These are phyloP conservation scores for Ustilago loliicola DNA, from an alignment of 1,284 basidiomycete genomes.

Conservation along the genomic window DNA sequence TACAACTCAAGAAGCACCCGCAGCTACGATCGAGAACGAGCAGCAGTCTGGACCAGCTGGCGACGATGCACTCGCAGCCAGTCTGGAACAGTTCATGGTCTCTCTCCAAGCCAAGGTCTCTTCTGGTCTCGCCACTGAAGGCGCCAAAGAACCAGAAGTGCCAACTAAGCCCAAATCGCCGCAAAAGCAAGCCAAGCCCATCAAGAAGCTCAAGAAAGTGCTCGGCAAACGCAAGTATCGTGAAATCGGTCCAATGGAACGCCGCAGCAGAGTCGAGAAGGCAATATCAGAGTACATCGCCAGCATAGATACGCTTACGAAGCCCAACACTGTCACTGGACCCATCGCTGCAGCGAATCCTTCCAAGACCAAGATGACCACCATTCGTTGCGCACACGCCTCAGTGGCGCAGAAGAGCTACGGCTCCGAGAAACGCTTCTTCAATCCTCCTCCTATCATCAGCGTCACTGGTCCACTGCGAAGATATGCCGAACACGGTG, in stretches of 20 bases:
- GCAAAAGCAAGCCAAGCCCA: slow-evolving; percentile 24
- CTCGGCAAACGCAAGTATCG: slow-evolving; percentile 56
- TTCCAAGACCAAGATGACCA: slow-evolving; percentile 73
- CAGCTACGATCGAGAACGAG: slow-evolving; percentile 3
- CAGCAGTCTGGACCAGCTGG: slow-evolving; percentile 10
- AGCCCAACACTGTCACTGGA: slow-evolving; percentile 47
- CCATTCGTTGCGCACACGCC: slow-evolving; percentile 86
- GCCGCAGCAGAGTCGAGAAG: slow-evolving; percentile 38
- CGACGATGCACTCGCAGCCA: slow-evolving; percentile 54
- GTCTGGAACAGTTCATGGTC: slow-evolving; percentile 61
- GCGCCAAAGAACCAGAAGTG: slow-evolving; percentile 14
- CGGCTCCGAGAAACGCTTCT: slow-evolving; percentile 89
- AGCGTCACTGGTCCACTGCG: slow-evolving; percentile 81
- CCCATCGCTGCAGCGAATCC: slow-evolving; percentile 36
- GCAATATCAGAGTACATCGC: slow-evolving; percentile 49
- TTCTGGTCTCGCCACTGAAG: slow-evolving; percentile 27
- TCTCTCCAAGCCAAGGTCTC: slow-evolving; percentile 41
- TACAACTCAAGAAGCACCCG: neutral
- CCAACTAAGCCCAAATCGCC: slow-evolving; percentile 27
- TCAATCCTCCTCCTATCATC: slow-evolving; percentile 88
- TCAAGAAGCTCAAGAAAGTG: slow-evolving; percentile 45
- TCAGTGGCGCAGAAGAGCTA: slow-evolving; percentile 93
- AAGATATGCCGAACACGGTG: slow-evolving; percentile 50
- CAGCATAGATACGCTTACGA: slow-evolving; percentile 41
- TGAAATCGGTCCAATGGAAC: slow-evolving; percentile 48